These are phyloP conservation scores for Wickerhamiella sergipiensis DNA, from an alignment of 805 yeast genomes.

Conservation along the genomic window DNA sequence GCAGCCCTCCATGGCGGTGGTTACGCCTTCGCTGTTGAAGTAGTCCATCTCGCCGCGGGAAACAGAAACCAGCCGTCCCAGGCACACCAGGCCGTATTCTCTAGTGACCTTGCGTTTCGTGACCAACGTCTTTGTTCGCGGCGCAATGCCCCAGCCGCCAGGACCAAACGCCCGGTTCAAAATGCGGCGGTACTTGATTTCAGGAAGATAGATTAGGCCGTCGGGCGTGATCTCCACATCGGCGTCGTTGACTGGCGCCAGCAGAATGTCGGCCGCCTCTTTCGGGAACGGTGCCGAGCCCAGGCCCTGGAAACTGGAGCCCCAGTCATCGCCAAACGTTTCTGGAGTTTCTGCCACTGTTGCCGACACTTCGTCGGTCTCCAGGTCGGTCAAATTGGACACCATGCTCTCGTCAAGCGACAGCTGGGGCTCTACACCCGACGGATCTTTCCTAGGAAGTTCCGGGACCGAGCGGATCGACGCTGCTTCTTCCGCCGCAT, in stretches of 20 bases:
- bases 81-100: slow-evolving; percentile 78
- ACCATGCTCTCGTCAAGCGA: slow-evolving; percentile 7
- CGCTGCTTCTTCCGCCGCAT: slow-evolving; percentile 3
- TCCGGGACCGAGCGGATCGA: slow-evolving; percentile 5
- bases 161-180: slow-evolving; percentile 90
- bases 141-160: slow-evolving; percentile 98
- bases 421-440: background rate
- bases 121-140: slow-evolving; percentile 72
- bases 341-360: slow-evolving; percentile 4
- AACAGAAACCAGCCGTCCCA: slow-evolving; percentile 77
- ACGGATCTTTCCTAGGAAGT: background rate
- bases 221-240: slow-evolving; percentile 95
- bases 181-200: slow-evolving; percentile 84
- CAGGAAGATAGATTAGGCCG: slow-evolving; percentile 83
- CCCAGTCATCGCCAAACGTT: slow-evolving; percentile 44
- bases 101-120: slow-evolving; percentile 67
- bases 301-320: slow-evolving; percentile 73
- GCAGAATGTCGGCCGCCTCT: slow-evolving; percentile 44
- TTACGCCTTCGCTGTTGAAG: slow-evolving; percentile 71
- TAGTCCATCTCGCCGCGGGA: slow-evolving; percentile 95
- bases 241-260: slow-evolving; percentile 45
- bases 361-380: background rate
- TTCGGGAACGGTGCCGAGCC: slow-evolving; percentile 65
- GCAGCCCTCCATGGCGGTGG: slow-evolving; percentile 96
- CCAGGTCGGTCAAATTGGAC: slow-evolving; percentile 3